Conservation (phyloP, 306 rosid genomes). For the Macrotyloma uniflorum region DNA sequence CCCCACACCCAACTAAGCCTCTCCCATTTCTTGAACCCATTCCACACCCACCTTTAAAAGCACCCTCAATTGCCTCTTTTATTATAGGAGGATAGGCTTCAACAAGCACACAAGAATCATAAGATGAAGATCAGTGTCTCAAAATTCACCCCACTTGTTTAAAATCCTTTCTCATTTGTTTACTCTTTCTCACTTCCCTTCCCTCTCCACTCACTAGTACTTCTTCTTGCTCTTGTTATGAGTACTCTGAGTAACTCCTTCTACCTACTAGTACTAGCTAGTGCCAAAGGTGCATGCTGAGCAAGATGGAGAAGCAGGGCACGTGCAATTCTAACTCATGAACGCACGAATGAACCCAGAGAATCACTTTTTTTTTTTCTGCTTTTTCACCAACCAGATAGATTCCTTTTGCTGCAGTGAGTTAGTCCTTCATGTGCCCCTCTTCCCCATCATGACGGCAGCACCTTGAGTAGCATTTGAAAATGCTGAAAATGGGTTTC, state of each 20-base stretch:
- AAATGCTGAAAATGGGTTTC: constrained; percentile 5
- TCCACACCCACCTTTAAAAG: constrained; percentile 42
- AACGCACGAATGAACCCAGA: constrained; percentile 13
- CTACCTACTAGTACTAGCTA: background rate
- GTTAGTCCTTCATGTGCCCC: constrained; percentile 95
- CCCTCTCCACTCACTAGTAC: background rate
- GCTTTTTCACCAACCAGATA: constrained; percentile 19
- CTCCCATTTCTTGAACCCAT: constrained; percentile 37
- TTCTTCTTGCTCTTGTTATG: background rate
- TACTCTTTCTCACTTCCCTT: background rate
- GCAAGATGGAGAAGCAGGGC: constrained; percentile 99
- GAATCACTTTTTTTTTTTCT: constrained; percentile 22
- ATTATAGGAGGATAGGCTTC: constrained; percentile 48
- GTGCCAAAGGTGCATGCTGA: constrained; percentile 61
- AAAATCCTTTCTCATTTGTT: background rate
- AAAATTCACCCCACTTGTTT: constrained; percentile 41
- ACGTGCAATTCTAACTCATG: constrained; percentile 91
- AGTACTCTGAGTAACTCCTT: background rate
- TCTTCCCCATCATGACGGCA: constrained; percentile 93
- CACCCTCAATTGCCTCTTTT: constrained; percentile 44
- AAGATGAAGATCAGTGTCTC: constrained; percentile 42
- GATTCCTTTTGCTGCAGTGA: constrained; percentile 32
- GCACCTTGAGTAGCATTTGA: constrained; percentile 43
- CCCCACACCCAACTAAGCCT: constrained; percentile 61
- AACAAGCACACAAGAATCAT: constrained; percentile 23